Conservation (phyloP, 2,329 filamentous ascomycete species). For the Elsinoe perseae region DNA sequence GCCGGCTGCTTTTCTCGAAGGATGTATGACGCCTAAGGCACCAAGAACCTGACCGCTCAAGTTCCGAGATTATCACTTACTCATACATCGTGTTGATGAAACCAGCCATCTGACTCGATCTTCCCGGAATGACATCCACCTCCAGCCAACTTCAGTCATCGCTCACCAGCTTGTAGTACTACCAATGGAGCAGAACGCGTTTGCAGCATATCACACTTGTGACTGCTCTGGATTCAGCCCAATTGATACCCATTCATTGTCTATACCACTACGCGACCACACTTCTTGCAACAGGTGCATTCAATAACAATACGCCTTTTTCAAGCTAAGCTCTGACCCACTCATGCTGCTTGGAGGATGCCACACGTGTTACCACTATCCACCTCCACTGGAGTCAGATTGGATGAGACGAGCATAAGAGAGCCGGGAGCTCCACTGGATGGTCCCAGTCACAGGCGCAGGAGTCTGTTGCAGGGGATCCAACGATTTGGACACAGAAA, state of each 20-base stretch:
- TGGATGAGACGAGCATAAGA: background rate
- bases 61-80: background rate
- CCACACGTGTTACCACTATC: constrained; percentile 7
- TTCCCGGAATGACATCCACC: background rate
- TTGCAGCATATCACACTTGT: constrained; percentile 1
- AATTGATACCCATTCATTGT: background rate
- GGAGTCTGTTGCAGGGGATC: background rate
- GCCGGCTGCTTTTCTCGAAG: background rate
- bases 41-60: background rate
- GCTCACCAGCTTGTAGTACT: background rate
- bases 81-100: background rate
- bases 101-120: background rate
- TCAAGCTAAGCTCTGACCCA: background rate
- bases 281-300: background rate
- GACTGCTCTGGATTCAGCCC: background rate
- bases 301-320: background rate
- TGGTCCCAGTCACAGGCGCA: background rate
- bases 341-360: constrained; percentile 12
- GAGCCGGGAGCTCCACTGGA: background rate
- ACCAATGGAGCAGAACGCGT: background rate
- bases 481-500: background rate
- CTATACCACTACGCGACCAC: background rate
- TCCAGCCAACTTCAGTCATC: background rate
- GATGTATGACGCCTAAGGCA: constrained; percentile 5
- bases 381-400: background rate